Base-by-base conservation (phyloP, 345 rosid species). In the Pistacia atlantica region DNA sequence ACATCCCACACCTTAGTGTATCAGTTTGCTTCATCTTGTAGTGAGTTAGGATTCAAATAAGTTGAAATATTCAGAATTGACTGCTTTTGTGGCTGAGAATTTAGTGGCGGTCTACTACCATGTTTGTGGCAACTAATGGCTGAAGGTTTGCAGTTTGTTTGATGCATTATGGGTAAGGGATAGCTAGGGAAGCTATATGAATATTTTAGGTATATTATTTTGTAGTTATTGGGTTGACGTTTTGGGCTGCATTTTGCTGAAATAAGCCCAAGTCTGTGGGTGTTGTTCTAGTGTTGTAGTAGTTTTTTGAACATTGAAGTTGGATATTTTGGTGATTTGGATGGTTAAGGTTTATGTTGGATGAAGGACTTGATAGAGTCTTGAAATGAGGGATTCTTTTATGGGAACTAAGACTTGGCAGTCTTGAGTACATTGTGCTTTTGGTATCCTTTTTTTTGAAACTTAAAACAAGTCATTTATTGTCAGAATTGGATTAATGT, bases 401-500 rank as follows among this genome's bases (percentile, higher is more conserved):
- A 6, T 38, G 33, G 33, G 33, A 2, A 31, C 33, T 31, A 31
- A 31, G 33, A 31, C 33, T 31, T 31, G 3, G 33, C 33, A 42
- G 46, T 42, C 46, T 51, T 11, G 31, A 8, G 56, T 17, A 8
- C 20, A 22, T 38, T 17, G 7, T 66, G 48, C 51, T 65, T 57
- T 42, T 55, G 11, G 49, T 60, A 12, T 8, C 31, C 12, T 17
- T 38, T 22, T 52, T 45, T 8, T 22, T 69, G 60, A 52, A 69
- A 57, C 42, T 13, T 64, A 7, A 69, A 61, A 56, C 57, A 33
- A 69, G 46, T 13, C 12, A 25, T 67, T 74, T 70, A 31, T 75
- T 45, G 22, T 74, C 52, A 55, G 58, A 56, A 22, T 71, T 77
- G 49, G 57, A 71, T 62, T 68, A 16, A 54, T 80, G 13, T 60